Conservation (phyloP, 2,329 filamentous ascomycete species). For the Calonectria ilicicola region DNA sequence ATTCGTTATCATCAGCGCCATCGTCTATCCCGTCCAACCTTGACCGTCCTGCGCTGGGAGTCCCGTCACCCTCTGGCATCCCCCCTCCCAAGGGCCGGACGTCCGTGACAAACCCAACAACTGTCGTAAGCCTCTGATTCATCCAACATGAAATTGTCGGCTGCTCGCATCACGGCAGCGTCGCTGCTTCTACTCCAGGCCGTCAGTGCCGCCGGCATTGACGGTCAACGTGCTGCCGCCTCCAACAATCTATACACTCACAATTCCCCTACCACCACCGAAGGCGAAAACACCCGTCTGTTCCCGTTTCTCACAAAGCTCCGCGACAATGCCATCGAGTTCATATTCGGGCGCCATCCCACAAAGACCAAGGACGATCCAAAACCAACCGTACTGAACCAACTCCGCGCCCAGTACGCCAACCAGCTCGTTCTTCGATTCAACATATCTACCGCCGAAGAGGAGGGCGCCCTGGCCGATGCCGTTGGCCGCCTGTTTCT, state of each 20-base stretch:
- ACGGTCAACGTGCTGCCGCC: conserved; percentile 35
- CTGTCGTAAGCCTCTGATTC: not conserved
- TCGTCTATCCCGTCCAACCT: not conserved
- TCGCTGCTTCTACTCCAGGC: conserved; percentile 42
- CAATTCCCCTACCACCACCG: conserved; percentile 24
- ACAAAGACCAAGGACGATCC: conserved; percentile 46
- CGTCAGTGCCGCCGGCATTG: conserved; percentile 46
- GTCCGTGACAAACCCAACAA: not conserved
- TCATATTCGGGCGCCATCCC: conserved; percentile 61
- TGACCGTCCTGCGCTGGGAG: not conserved
- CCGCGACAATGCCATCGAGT: conserved; percentile 62
- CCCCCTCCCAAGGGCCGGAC: not conserved
- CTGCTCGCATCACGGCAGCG: conserved; percentile 32
- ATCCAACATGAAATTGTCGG: conserved; percentile 39
- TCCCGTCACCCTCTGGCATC: not conserved
- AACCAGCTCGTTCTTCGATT: conserved; percentile 92
- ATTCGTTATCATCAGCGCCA: not conserved
- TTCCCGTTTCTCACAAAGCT: conserved; percentile 65
- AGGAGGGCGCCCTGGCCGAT: conserved; percentile 78
- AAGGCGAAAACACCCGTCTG: conserved; percentile 38
- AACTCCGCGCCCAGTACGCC: conserved; percentile 68
- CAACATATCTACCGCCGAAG: conserved; percentile 76
- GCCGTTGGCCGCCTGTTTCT: conserved; percentile 82
- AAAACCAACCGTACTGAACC: conserved; percentile 42
- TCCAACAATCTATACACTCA: conserved; percentile 28